Percentiles rank a stretch among this genome's conserved stretches.
Conservation (phyloP, 495 filamentous ascomycete genomes). For the Xylaria acuta region DNA sequence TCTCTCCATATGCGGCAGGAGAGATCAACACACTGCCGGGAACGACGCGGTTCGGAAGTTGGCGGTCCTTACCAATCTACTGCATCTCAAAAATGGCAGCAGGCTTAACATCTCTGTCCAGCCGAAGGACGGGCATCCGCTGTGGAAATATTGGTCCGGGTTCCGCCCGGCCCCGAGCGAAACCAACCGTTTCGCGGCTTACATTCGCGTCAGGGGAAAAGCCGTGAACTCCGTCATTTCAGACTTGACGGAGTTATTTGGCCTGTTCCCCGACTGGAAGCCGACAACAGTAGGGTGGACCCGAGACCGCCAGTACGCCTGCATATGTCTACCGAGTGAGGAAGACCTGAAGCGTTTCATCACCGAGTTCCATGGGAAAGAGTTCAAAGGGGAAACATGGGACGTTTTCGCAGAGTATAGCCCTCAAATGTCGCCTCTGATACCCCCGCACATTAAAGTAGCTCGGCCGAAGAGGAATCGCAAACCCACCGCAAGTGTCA, state of each 20-base stretch:
- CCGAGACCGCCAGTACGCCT: not conserved
- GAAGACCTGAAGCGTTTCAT: not conserved
- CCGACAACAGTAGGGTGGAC: not conserved
- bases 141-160: not conserved
- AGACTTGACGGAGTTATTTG: not conserved
- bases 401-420: not conserved
- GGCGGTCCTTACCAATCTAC: no score
- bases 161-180: not conserved
- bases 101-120: not conserved
- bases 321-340: not conserved
- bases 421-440: not conserved
- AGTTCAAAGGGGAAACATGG: not conserved
- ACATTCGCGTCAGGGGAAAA: not conserved
- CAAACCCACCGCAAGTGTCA: no score
- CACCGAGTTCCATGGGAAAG: not conserved
- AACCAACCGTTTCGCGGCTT: not conserved
- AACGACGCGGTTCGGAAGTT: no score
- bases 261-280: not conserved
- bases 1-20: no score
- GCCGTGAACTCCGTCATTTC: not conserved
- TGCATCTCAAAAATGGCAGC: not conserved
- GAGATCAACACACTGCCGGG: no score
- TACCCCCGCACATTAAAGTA: not conserved
- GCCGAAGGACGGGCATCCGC: not conserved
- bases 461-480: not conserved